Evolutionary conservation across 108 stramenopile species (phyloP), one percentile per base, ranked within the genome.

Genomic region (Cyclotella cryptica): DNA sequence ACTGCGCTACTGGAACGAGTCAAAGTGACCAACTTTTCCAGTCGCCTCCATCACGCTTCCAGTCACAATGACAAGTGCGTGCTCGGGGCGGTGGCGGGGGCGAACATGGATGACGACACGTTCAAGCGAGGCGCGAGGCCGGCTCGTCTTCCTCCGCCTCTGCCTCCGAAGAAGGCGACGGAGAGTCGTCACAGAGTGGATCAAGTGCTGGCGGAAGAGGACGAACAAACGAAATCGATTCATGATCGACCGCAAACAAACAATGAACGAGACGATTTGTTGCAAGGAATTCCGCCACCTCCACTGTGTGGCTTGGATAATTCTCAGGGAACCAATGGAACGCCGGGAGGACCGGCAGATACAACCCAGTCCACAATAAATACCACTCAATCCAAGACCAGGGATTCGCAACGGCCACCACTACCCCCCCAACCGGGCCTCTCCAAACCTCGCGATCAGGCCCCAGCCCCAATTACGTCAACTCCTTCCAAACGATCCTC

Each of bases 1-100:
- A 92, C 91, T 15, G 71, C 93, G 0, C 51, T 92, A 30, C 47
- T 94, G 70, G 93, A 94, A 66, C 87, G 93, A n/a, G 41, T 90
- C 75, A 94, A 94, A 66, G 91, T 91, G 7, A 94, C 93, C 21
- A 77, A 90, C 43, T 30, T 58, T 24, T 35, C 52, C 68, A 41
- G 12, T 17, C 45, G n/a, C 57, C 15, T 46, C 13, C 57, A 28
- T 8, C 13, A 53, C 19, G 0, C 46, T 28, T 11, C 42, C 11
- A 18, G 66, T 4, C 59, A 60, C 10, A 19, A 54, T 7, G 53
- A 54, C 18, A 54, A 54, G 19, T 54, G n/a, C 19, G n/a, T n/a
- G 7, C 41, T 67, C 63, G 27, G 42, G 43, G 64, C 42, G 27
- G 28, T 68, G 44, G 66, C 66, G 28, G 49, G 35, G 40, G 35